Evolutionary conservation across 305 asterid species (phyloP).

Genomic region (Fraxinus paxiana): DNA sequence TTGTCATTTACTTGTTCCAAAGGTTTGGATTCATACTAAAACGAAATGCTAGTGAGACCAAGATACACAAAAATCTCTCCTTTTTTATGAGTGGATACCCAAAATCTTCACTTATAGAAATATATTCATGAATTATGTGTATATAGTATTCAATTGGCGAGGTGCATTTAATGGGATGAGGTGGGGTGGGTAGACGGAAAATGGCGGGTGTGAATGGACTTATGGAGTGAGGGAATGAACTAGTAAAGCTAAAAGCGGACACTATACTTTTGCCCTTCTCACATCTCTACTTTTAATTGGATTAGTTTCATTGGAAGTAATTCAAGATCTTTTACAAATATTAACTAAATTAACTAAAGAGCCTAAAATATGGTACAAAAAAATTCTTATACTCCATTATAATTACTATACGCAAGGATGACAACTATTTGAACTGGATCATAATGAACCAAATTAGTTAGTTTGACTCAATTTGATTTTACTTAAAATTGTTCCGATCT

Average conservation of each 20-base stretch:
- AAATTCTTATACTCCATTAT: background rate
- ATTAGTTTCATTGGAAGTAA: slow-evolving; percentile 1
- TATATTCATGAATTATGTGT: slow-evolving; percentile 8
- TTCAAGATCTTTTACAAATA: slow-evolving; percentile 20
- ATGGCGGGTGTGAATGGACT: background rate
- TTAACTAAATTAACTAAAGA: background rate
- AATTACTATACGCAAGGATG: background rate
- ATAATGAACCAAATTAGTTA: background rate
- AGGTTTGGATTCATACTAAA: slow-evolving; percentile 6
- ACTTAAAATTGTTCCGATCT: background rate
- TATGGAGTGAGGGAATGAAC: slow-evolving; percentile 1
- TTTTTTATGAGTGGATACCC: background rate
- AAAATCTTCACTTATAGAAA: slow-evolving; percentile 7
- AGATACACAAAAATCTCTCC: slow-evolving; percentile 25
- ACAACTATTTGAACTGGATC: background rate
- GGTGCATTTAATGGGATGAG: background rate
- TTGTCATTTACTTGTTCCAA: background rate
- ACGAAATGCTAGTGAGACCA: slow-evolving; percentile 30
- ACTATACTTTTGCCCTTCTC: slow-evolving; percentile 29
- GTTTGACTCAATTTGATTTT: background rate
- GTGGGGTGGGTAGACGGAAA: slow-evolving; percentile 6
- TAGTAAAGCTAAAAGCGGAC: slow-evolving; percentile 15
- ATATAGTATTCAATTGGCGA: slow-evolving; percentile 40
- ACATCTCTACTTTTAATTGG: background rate
- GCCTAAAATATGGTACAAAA: background rate